Percentiles rank a stretch among this genome's conserved stretches.
These are phyloP conservation scores for Effrenium voratum DNA, from an alignment of 73 alveolate genomes.

Conservation along the genomic window DNA sequence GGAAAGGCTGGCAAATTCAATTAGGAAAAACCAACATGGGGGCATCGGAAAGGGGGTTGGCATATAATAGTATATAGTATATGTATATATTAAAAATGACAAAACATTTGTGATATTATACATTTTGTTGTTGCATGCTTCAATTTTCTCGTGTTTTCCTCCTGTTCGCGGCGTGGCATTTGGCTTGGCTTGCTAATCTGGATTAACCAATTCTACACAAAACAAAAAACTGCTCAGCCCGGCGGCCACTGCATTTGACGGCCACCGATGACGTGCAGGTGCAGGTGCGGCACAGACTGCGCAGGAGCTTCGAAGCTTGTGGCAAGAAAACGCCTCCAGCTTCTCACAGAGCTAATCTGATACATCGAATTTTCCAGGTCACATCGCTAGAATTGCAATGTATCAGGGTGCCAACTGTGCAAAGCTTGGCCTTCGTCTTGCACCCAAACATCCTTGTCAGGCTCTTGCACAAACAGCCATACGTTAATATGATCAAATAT, in stretches of 20 bases:
- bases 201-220: neutral
- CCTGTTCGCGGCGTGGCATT: too few species aligned
- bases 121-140: neutral
- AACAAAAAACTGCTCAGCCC: constrained; percentile 28
- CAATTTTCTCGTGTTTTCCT: neutral
- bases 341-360: too few species aligned
- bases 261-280: constrained; percentile 99
- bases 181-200: neutral
- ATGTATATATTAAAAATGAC: neutral
- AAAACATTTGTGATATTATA: neutral
- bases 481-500: too few species aligned
- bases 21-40: neutral
- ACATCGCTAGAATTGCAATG: too few species aligned
- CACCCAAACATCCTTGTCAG: too few species aligned
- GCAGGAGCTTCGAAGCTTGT: constrained; percentile 11
- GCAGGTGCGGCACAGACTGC: constrained; percentile 98
- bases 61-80: neutral
- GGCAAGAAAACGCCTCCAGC: too few species aligned
- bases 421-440: too few species aligned
- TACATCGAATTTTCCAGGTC: too few species aligned
- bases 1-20: too few species aligned
- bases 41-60: too few species aligned
- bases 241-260: constrained; percentile 99
- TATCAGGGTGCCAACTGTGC: too few species aligned
- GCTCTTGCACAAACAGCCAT: too few species aligned